Evolutionary conservation across 2,329 filamentous ascomycete genomes (phyloP), one percentile per base, ranked within the genome.

Genomic region (Cytospora leucostoma): DNA sequence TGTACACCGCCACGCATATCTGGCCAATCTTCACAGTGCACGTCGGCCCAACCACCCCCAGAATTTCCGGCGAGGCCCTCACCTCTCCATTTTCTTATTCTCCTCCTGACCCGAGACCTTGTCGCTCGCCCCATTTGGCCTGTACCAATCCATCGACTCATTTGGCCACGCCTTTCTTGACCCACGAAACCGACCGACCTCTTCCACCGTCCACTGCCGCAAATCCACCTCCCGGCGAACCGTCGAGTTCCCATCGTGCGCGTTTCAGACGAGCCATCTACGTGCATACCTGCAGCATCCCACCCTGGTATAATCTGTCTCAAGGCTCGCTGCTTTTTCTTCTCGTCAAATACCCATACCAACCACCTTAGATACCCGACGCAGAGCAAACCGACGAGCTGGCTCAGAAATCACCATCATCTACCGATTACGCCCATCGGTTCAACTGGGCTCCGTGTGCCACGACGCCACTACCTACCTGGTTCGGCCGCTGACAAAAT

Each of bases 131-230:
- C 58, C 51, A 32, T 54, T 53, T 61, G 59, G 49, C 54, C 35
- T 51, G 55, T 61, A 51, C 59, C 59, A 61, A 61, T 55, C 59
- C 59, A 55, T 61, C 59, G 51, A 61, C 59, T 61, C 59, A 61
- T 61, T 61, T 55, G 59, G 59, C 59, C 59, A 61, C 59, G 52
- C 59, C 40, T 40, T 49, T 44, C 51, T 19, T 49, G 59, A 56
- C 59, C 59, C 59, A 55, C 59, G 59, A 60, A 50, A 37, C 51
- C 35, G 49, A 21, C 50, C 49, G 21, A 50, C 21, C 54, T 53
- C 59, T 53, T 38, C 52, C 40, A 53, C 59, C 52, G 59, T 47
- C 59, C 40, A 49, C 51, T 49, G 59, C 54, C 59, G 51, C 51
- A 61, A 55, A 52, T 61, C 59, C 59, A 61, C 59, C 59, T 44